These are phyloP conservation scores for Buddleja alternifolia DNA, from an alignment of 257 asterid species.

Conservation along the genomic window DNA sequence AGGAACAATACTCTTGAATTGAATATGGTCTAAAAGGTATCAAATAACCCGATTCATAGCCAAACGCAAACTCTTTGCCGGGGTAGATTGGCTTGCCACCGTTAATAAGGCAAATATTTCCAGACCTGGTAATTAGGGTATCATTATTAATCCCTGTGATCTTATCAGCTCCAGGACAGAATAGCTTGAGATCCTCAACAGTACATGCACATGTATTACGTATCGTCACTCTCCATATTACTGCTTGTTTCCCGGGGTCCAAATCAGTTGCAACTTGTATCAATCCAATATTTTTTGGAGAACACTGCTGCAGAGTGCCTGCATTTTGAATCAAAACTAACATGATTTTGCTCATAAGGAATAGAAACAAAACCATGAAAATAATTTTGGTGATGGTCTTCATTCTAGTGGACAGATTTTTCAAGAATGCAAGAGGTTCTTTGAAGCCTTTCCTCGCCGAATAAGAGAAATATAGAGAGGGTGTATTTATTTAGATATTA, in stretches of 20 bases:
- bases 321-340: not conserved
- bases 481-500: not conserved
- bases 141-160: not conserved
- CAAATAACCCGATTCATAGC: not conserved
- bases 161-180: not conserved
- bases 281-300: not conserved
- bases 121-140: conserved; percentile 6
- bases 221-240: conserved; percentile 11
- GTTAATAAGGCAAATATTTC: conserved; percentile 17
- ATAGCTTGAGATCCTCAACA: conserved; percentile 10
- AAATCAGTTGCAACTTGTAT: not conserved
- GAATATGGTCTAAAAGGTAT: conserved; percentile 5
- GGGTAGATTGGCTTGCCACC: conserved; percentile 4
- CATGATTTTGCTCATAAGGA: not conserved
- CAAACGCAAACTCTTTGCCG: not conserved
- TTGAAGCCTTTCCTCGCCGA: too few species aligned
- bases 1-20: conserved; percentile 15
- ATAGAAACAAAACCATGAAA: not conserved
- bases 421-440: too few species aligned
- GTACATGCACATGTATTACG: not conserved
- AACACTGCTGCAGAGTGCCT: not conserved
- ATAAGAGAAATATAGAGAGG: too few species aligned
- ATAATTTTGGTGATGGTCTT: not conserved
- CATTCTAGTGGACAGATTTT: not conserved
- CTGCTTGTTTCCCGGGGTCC: not conserved